Evolutionary conservation across 306 rosid genomes (phyloP).

Genomic region (Gastrolobium villosum): DNA sequence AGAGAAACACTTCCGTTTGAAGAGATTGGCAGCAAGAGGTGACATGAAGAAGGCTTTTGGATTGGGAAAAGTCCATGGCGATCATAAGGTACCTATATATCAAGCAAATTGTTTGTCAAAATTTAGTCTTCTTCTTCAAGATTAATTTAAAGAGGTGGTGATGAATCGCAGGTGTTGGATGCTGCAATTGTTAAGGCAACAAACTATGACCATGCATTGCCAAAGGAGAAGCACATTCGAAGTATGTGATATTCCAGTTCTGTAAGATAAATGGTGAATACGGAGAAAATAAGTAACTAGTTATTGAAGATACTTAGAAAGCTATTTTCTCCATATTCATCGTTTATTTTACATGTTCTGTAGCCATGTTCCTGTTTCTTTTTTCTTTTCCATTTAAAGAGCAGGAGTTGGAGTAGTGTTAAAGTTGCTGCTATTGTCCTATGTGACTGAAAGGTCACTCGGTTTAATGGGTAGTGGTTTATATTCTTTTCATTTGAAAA

Average conservation of each 20-base stretch:
- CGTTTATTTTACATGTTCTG: background rate
- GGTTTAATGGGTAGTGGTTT: too few relatives aligned
- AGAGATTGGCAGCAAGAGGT: conserved; percentile 61
- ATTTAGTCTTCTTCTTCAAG: background rate
- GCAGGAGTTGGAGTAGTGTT: too few relatives aligned
- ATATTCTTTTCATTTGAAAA: too few relatives aligned
- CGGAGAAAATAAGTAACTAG: background rate
- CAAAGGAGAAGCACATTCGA: conserved; percentile 86
- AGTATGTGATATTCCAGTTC: conserved; percentile 56
- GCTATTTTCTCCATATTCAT: background rate
- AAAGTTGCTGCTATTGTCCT: too few relatives aligned
- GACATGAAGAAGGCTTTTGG: conserved; percentile 74
- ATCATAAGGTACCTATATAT: conserved; percentile 65
- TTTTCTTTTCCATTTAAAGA: background rate
- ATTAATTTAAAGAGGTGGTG: background rate
- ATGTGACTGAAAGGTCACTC: too few relatives aligned
- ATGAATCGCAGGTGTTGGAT: conserved; percentile 74
- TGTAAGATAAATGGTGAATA: conserved; percentile 3
- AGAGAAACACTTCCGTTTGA: conserved; percentile 20
- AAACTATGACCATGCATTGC: conserved; percentile 65
- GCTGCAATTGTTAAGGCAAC: conserved; percentile 85
- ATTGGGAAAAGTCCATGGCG: conserved; percentile 69
- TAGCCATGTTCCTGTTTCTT: background rate
- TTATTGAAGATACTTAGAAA: background rate
- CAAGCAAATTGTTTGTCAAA: conserved; percentile 24